Conservation (phyloP, 768 basidiomycete species). For the Mycena filopes region DNA sequence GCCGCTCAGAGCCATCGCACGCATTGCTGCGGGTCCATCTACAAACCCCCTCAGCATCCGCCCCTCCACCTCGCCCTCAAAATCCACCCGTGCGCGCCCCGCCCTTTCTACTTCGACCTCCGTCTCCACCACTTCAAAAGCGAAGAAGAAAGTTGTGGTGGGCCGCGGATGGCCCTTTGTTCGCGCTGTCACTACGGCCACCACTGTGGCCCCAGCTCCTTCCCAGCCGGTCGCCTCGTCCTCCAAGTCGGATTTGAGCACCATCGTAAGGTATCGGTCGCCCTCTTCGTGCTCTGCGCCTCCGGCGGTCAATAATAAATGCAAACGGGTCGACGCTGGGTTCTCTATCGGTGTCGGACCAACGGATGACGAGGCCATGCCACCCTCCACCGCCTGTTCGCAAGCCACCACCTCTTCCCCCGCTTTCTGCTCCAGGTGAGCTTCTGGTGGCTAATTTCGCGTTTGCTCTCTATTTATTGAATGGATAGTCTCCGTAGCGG, state of each 20-base stretch:
- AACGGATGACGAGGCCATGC: conserved; percentile 20
- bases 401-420: neutral
- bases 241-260: conserved; percentile 6
- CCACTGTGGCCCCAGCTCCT: neutral
- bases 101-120: neutral
- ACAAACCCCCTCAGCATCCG: conserved; percentile 67
- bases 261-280: conserved; percentile 6
- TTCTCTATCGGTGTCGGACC: conserved; percentile 21
- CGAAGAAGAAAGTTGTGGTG: conserved; percentile 28
- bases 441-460: neutral
- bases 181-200: neutral
- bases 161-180: conserved; percentile 23
- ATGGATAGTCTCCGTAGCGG: neutral
- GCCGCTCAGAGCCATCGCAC: conserved; percentile 49
- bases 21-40: conserved; percentile 53
- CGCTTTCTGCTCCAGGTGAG: conserved; percentile 7
- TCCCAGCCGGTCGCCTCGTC: neutral
- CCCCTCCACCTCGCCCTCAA: conserved; percentile 47
- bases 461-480: neutral
- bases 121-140: conserved; percentile 26
- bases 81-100: neutral
- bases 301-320: conserved; percentile 41
- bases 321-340: conserved; percentile 42
- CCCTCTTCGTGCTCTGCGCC: conserved; percentile 29
- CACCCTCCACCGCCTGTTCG: conserved; percentile 7